Base-by-base conservation (phyloP, 306 rosid genomes). In the Vachellia pachyceras region DNA sequence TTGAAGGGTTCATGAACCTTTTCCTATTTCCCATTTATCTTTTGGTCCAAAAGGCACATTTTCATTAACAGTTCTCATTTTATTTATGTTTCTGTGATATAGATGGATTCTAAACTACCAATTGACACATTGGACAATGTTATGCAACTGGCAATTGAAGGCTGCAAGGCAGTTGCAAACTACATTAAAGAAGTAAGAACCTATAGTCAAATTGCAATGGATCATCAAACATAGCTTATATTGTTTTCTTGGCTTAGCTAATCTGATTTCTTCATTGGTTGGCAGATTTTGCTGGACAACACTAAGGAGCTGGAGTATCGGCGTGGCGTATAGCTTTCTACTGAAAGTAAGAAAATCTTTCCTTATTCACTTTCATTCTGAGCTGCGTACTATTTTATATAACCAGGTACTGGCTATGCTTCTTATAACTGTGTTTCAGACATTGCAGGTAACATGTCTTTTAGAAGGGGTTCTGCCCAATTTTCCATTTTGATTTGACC, bases 21-120 rank as follows among this genome's bases (percentile, higher is more conserved):
- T 77, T 55, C 23, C 25, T 20, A 55, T 7, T 55, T 22, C 12
- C 29, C 61, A 9, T 20, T 54, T 20, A 55, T 55, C 25, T 20
- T 52, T 54, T 54, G 29, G 29, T 7, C 29, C 7, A 2, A 18
- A 17, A 18, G 29, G 20, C 61, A 54, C 25, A 54, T 54, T 54
- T 6, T n/a, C 77, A 20, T 72, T 7, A 71, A 47, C 47, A 41
- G 5, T 12, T 68, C 69, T 85, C 52, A 63, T 76, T 80, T 75
- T 67, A 37, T 46, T 41, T 29, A 75, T 78, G 29, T 57, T 72
- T 58, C 45, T 80, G 73, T 44, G 42, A 36, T 79, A 85, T 77
- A 92, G 97, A 95, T 95, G 99, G 99, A 95, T 87, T 86, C 97
- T 41, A 95, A 95, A 85, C 79, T 95, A 78, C 89, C 95, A 7